phyloP scores from a whole-genome alignment of 805 yeast species.

The Jamesozyma gamospora region DNA sequence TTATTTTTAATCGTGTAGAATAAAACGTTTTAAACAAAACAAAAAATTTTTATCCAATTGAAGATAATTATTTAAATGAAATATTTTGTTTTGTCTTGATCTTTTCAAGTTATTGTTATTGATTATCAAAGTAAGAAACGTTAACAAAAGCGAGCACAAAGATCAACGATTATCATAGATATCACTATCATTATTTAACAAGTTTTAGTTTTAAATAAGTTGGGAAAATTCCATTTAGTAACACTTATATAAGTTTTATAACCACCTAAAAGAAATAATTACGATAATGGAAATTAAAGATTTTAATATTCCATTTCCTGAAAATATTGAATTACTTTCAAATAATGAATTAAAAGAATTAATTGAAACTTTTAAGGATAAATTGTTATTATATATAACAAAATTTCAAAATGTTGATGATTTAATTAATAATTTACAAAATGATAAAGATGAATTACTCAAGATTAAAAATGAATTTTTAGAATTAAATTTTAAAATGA shows the following conservation, averaged over 20 bases:
- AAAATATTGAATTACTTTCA: conserved; percentile 16
- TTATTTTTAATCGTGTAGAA: background rate
- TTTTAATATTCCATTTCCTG: conserved; percentile 13
- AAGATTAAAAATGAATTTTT: conserved; percentile 16
- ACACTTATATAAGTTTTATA: too few relatives aligned
- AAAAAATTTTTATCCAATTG: too few relatives aligned
- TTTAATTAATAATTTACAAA: conserved; percentile 4
- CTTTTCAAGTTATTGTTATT: too few relatives aligned
- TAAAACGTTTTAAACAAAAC: too few relatives aligned
- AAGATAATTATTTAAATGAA: too few relatives aligned
- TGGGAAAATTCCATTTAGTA: too few relatives aligned
- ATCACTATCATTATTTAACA: too few relatives aligned
- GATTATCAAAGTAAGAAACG: background rate
- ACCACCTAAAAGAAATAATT: too few relatives aligned
- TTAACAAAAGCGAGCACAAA: background rate
- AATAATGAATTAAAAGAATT: conserved; percentile 17
- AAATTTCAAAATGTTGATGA: conserved; percentile 16
- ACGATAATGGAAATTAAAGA: too few relatives aligned
- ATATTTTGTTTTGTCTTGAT: too few relatives aligned
- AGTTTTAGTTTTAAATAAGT: too few relatives aligned
- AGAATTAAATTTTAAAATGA: conserved; percentile 20
- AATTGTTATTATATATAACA: conserved; percentile 16
- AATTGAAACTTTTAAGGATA: conserved; percentile 8
- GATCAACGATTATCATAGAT: too few relatives aligned
- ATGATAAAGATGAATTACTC: conserved; percentile 9